These are phyloP conservation scores for Xylariaceae sp. DNA, from an alignment of 2,329 filamentous ascomycete species.

Conservation along the genomic window DNA sequence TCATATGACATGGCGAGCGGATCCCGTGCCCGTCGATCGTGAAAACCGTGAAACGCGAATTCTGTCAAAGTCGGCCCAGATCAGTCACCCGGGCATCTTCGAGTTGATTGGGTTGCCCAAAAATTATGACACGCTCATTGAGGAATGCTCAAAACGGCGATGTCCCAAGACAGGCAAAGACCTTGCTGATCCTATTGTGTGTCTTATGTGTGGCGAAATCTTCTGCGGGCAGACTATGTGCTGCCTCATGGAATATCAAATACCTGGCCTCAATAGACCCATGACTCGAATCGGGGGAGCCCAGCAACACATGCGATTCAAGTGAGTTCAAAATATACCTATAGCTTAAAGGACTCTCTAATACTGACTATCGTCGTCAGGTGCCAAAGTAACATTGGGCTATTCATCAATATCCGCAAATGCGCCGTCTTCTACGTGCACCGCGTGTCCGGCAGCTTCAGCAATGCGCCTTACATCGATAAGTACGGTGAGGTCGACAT, in stretches of 20 bases:
- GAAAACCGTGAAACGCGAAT: constrained; percentile 11
- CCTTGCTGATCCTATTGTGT: constrained; percentile 83
- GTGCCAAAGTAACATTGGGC: constrained; percentile 83
- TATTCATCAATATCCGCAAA: constrained; percentile 96
- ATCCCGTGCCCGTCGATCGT: constrained; percentile 3
- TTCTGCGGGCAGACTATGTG: constrained; percentile 94
- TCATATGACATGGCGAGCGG: constrained; percentile 41
- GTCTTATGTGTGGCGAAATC: constrained; percentile 93
- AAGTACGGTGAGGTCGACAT: constrained; percentile 93
- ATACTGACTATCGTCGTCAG: constrained; percentile 41
- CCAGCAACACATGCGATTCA: constrained; percentile 77
- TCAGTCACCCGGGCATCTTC: constrained; percentile 84
- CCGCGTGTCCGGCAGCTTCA: constrained; percentile 75
- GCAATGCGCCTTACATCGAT: constrained; percentile 87
- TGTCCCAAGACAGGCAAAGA: constrained; percentile 92
- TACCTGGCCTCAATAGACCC: constrained; percentile 38
- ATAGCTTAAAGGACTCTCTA: constrained; percentile 18
- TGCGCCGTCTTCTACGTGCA: constrained; percentile 89
- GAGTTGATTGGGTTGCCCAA: constrained; percentile 89
- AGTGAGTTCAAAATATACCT: constrained; percentile 51
- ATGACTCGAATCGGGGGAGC: constrained; percentile 67
- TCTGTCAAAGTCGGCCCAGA: constrained; percentile 42
- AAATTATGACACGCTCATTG: constrained; percentile 87
- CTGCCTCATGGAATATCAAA: constrained; percentile 64
- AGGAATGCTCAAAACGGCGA: constrained; percentile 76